A percentile compares a stretch with the other conserved stretches of the same genome.
Conservation (phyloP, 805 yeast genomes). For the Teunomyces lycoperdinae region DNA sequence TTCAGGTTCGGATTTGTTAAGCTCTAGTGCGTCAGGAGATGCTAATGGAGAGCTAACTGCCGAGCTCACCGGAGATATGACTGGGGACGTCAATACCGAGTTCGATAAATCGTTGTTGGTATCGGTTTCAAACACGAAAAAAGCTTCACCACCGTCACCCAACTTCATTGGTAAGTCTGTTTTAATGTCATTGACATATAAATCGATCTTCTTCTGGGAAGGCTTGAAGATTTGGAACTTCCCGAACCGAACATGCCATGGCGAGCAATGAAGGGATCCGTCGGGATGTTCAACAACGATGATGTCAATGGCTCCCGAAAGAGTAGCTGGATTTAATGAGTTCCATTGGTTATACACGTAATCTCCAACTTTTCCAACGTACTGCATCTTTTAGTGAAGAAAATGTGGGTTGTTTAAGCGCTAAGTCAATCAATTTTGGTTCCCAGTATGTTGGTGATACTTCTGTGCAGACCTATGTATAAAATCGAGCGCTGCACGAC, state of each 20-base stretch:
- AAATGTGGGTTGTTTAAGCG: background rate
- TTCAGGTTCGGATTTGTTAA: conserved; percentile 26
- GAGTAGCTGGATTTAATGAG: conserved; percentile 92
- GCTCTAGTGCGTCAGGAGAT: conserved; percentile 4
- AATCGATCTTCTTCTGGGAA: conserved; percentile 89
- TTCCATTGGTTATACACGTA: conserved; percentile 97
- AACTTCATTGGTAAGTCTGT: conserved; percentile 92
- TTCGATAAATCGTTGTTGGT: conserved; percentile 59
- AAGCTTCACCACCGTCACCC: conserved; percentile 98
- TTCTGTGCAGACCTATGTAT: background rate
- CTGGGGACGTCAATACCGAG: conserved; percentile 83
- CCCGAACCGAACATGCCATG: conserved; percentile 96
- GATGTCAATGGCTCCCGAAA: conserved; percentile 95
- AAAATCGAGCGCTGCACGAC: background rate
- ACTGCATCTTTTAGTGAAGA: conserved; percentile 60
- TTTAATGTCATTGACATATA: conserved; percentile 76
- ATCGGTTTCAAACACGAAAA: conserved; percentile 88
- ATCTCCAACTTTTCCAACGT: conserved; percentile 93
- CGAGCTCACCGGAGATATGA: conserved; percentile 62
- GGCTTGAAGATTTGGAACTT: conserved; percentile 91
- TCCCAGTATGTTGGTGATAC: background rate
- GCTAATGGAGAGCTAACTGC: conserved; percentile 44
- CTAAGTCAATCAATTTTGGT: background rate
- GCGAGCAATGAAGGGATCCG: conserved; percentile 82
- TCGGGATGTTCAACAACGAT: conserved; percentile 89